Evolutionary conservation across 1,284 basidiomycete genomes (phyloP), one percentile per base, ranked within the genome.

Genomic region (Phellinidium pouzarii): DNA sequence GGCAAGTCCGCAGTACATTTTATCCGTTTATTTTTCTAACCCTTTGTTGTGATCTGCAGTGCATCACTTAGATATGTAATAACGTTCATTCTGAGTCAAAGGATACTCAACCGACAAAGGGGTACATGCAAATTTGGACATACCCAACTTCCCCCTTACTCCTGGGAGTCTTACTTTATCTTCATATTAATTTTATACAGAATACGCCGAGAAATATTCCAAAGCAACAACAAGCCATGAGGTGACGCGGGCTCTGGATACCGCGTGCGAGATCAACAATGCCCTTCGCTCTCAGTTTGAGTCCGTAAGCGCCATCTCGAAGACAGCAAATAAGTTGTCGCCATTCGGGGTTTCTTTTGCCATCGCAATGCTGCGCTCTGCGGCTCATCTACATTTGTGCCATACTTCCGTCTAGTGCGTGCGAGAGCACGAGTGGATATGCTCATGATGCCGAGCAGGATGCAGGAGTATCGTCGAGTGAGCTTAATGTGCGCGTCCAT

Each of bases 1-100:
- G 55, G 61, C 64, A 48, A 45, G 61, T 57, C 20, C 22, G 5
- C n/a, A n/a, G n/a, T n/a, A n/a, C n/a, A n/a, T n/a, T 8, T 52
- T 36, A 27, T 20, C 37, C 22, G 3, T 42, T 22, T 26, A 20
- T 50, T 11, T 34, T 3, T 14, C 17, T 40, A n/a, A 44, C n/a
- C 8, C n/a, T 20, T 42, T 20, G 19, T 2, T 40, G n/a, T 23
- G 26, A 34, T 17, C 34, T 25, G 4, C 46, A 67, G 67, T 4
- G 64, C 66, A 11, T 61, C 63, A n/a, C 56, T 69, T 5, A 66
- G 63, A 44, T 69, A 68, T 47, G 59, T 65, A 2, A 36, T 66
- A 17, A 66, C 65, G 3, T 71, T 68, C 65, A 69, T 70, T 42
- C 66, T 71, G 68, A 65, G 61, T 50, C 68, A 70, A 52, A 60